Evolutionary conservation across 495 filamentous ascomycete genomes (phyloP), one percentile per base, ranked within the genome.

Genomic region (Melanomma pulvis-pyrius): DNA sequence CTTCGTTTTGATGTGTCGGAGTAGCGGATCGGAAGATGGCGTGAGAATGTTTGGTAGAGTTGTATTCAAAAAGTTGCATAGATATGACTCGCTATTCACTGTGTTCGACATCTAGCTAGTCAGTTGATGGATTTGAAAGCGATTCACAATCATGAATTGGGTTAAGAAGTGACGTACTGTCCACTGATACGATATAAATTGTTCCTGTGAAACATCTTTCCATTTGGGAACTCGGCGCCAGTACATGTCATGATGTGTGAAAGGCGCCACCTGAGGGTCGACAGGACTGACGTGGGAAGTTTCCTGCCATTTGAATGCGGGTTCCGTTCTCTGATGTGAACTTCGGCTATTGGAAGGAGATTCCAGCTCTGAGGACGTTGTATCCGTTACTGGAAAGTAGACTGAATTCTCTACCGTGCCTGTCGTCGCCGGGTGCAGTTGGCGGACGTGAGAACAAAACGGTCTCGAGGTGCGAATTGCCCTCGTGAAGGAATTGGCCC

Each of bases 181-280:
- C 80, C 81, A 83, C 11, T 73, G 65, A 63, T 82, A 79, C n/a
- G 73, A 75, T 47, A 81, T 65, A 53, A 82, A 84, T 8, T 82
- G 71, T 6, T 74, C 64, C 32, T 78, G 71, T 17, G 80, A 69
- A 1, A 82, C 73, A 57, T 80, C 57, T 58, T 76, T 58, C 81
- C 80, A 83, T 15, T 74, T 46, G 21, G 75, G 69, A 26, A 84
- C 74, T 15, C 75, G 76, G 49, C 77, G 77, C 82, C 82, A 84
- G 61, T 68, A 73, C 12, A 24, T 51, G 5, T 55, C 41, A 12
- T 55, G 15, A 26, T 19, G 50, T 19, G n/a, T n/a, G n/a, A n/a
- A n/a, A n/a, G n/a, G n/a, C n/a, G n/a, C n/a, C n/a, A n/a, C n/a
- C n/a, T n/a, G n/a, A n/a, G n/a, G n/a, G n/a, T n/a, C n/a, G n/a